A percentile compares a stretch with the other conserved stretches of the same genome.
Conservation (phyloP, 1,284 basidiomycete species). For the Microstroma glucosiphilum region DNA sequence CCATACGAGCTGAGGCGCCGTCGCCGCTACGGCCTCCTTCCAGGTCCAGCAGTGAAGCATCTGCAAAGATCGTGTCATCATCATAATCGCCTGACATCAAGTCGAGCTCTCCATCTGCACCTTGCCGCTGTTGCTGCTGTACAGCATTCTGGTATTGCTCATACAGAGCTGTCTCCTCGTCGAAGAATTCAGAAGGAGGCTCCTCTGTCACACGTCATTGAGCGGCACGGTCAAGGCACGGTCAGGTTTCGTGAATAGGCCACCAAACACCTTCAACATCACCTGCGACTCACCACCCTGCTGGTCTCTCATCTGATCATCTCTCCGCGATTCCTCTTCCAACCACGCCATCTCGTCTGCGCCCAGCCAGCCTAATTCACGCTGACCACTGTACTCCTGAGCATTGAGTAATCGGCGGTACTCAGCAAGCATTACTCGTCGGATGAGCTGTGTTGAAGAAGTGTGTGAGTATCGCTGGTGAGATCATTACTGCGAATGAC, state of each 20-base stretch:
- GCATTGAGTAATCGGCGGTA: constrained; percentile 11
- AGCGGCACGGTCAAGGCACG: too few species aligned
- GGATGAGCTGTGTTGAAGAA: constrained; percentile 11
- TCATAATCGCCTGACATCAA: background rate
- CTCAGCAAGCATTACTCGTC: constrained; percentile 18
- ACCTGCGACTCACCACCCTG: background rate
- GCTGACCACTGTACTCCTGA: constrained; percentile 9
- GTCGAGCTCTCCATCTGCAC: background rate
- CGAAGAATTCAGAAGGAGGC: constrained; percentile 12
- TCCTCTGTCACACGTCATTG: background rate
- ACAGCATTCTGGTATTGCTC: constrained; percentile 10
- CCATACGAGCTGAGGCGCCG: too few species aligned
- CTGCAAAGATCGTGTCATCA: background rate
- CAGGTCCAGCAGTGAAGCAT: background rate
- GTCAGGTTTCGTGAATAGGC: too few species aligned
- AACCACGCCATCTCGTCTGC: constrained; percentile 18
- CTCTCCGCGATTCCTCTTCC: constrained; percentile 19
- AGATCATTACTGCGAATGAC: background rate
- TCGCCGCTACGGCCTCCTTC: background rate
- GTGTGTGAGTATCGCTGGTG: background rate
- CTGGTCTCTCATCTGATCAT: background rate
- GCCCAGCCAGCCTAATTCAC: constrained; percentile 13
- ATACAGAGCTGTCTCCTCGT: constrained; percentile 11
- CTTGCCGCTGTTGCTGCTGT: constrained; percentile 1
- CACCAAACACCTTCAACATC: too few species aligned